Evolutionary conservation across 331 rosid species (phyloP), one percentile per base, ranked within the genome.

Genomic region (Spiraea crenata): DNA sequence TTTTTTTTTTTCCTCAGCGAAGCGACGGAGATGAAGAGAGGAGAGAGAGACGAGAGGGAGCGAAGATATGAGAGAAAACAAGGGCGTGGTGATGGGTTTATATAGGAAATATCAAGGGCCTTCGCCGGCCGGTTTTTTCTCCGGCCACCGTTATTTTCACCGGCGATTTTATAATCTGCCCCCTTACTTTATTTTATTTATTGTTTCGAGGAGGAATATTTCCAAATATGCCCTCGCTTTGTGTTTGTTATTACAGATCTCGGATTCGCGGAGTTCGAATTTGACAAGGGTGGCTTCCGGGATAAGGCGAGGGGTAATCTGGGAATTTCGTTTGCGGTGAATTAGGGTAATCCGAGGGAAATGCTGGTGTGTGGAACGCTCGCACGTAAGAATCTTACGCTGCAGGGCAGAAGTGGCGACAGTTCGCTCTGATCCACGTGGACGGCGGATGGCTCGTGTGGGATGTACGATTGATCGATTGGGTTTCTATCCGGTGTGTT

Each of bases 31-130:
- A 66, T 65, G 49, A 50, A 40, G 20, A 72, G 59, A 67, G n/a
- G n/a, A 49, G 66, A 45, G 70, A 65, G 6, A 35, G 64, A 74
- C 49, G 31, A 74, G 76, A n/a, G 67, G 41, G 51, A 63, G 73
- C 3, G 68, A 76, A 47, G 79, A 80, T 86, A 85, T 86, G 91
- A 81, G 77, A 83, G 56, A 75, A 84, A 56, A 64, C 74, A 78
- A 67, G 84, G 79, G 77, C 34, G 83, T 79, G 87, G 83, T 80
- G 68, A 80, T 69, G 92, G 90, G 85, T 75, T 88, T 92, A 81
- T 92, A 90, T 92, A 86, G 98, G 85, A 86, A 90, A 86, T 83
- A 76, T 80, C 82, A 90, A 85, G 67, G 79, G 69, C 48, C 77
- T 55, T 74, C 47, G 44, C 71, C 83, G 83, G 60, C 77, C 84